phyloP scores from a whole-genome alignment of 495 filamentous ascomycete genomes.

The Penicillium turbatum region DNA sequence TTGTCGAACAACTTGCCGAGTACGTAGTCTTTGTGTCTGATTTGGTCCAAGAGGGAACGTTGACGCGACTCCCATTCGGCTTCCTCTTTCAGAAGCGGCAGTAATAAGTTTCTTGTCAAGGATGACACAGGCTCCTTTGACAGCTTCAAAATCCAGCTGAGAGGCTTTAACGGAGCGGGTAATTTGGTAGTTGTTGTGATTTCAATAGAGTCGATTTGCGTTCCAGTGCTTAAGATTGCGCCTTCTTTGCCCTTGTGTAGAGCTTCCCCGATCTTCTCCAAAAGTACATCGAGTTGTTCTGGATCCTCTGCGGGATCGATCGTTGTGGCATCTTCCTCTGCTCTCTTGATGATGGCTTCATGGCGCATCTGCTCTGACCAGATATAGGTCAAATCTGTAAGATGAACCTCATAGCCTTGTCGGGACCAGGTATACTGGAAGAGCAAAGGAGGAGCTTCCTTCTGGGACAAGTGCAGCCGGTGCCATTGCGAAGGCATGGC shows the following conservation, averaged over 20 bases:
- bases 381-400: constrained; percentile 82
- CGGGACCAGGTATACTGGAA: constrained; percentile 48
- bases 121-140: constrained; percentile 48
- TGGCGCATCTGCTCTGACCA: constrained; percentile 72
- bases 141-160: constrained; percentile 66
- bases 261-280: constrained; percentile 65
- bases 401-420: constrained; percentile 62
- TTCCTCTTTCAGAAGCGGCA: constrained; percentile 65
- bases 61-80: constrained; percentile 46
- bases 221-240: constrained; percentile 25
- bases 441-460: constrained; percentile 46
- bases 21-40: constrained; percentile 75
- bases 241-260: constrained; percentile 45
- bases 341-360: constrained; percentile 59
- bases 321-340: constrained; percentile 60
- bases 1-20: constrained; percentile 75
- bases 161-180: constrained; percentile 61
- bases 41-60: constrained; percentile 51
- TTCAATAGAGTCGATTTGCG: constrained; percentile 39
- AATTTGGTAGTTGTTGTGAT: constrained; percentile 58
- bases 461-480: constrained; percentile 23
- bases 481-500: constrained; percentile 42
- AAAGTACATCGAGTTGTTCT: constrained; percentile 65
- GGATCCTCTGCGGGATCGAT: constrained; percentile 82
- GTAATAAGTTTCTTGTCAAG: constrained; percentile 57